Base-by-base conservation (phyloP, 2,329 filamentous ascomycete genomes). In the Phyllosticta citrichinensis region DNA sequence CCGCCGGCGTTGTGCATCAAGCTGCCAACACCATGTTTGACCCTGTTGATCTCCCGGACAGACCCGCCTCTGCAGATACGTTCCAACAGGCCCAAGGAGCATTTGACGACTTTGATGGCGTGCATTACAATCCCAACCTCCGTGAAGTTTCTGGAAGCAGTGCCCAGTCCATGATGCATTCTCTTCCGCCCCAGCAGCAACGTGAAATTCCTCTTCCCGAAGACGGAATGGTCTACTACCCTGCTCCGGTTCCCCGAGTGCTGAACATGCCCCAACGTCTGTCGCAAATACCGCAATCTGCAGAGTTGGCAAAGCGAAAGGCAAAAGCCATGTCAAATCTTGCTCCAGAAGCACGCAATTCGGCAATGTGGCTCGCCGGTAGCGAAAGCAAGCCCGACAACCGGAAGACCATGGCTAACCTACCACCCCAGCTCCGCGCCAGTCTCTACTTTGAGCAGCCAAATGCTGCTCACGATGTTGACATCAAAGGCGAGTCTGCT, bases 231-330 rank as follows among this genome's bases (percentile, higher is more conserved):
- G 84, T 96, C 10, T 97, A 87, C 74, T 99, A 99, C 72, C 94
- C 94, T 14, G 94, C 94, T 2, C 92, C 91, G 1, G 94, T 99
- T 2, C 94, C 94, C 2, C 87, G 88, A 64, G 92, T 96, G 86
- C 81, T 99, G 62, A 97, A 96, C 68, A 77, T 99, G 12, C 94
- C 94, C 0, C 91, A 91, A 53, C 89, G 91, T 67, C 77, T 97
- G 57, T 96, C 92, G 0, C 89, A 87, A 67, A 81, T 85, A 58
- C 85, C 87, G 9, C 83, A 87, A 58, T 76, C 83, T 2, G 76
- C 80, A 10, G 80, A 85, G 5, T 81, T 86, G 60, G 87, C 91
- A 61, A 82, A 86, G 66, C 83, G 89, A 59, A 85, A 88, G 22
- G 89, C 89, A 1, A 86, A 94, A 67, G 76, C 93, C 6, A 73